A percentile compares a stretch with the other conserved stretches of the same genome.
Evolutionary conservation across 2,329 filamentous ascomycete species (phyloP).

Genomic region (Aspergillus niger): DNA sequence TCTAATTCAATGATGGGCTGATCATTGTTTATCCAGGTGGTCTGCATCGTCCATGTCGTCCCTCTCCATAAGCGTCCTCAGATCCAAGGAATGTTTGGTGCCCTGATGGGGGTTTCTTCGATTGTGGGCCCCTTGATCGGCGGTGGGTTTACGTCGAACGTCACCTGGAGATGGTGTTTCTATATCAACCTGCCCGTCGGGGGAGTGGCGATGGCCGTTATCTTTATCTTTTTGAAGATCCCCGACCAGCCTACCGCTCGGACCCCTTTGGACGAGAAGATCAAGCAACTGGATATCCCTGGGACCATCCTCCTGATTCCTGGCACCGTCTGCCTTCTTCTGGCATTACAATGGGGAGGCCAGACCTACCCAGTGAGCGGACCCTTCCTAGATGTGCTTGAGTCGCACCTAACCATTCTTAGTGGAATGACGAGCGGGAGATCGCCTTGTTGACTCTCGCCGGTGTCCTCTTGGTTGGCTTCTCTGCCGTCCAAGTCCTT

Average conservation of each 20-base stretch:
- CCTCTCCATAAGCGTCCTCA: conserved; percentile 56
- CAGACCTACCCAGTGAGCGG: conserved; percentile 13
- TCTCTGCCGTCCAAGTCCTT: conserved; percentile 48
- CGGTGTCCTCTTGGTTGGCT: conserved; percentile 42
- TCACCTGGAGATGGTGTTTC: conserved; percentile 47
- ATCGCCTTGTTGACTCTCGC: conserved; percentile 26
- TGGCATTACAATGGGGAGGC: conserved; percentile 30
- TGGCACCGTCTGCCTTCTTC: conserved; percentile 24
- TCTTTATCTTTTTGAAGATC: conserved; percentile 49
- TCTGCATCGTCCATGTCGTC: conserved; percentile 33
- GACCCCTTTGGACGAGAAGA: conserved; percentile 38
- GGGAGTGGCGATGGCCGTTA: conserved; percentile 48
- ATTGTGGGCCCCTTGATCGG: conserved; percentile 47
- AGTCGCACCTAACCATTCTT: too few relatives aligned
- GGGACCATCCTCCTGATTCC: conserved; percentile 37
- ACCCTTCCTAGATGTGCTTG: neutral
- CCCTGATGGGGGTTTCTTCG: conserved; percentile 59
- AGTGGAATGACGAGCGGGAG: conserved; percentile 26
- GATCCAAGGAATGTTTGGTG: conserved; percentile 49
- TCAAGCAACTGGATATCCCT: conserved; percentile 43
- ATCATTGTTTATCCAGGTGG: neutral
- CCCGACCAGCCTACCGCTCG: conserved; percentile 3
- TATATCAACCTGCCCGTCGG: conserved; percentile 50
- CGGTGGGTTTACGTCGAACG: conserved; percentile 47
- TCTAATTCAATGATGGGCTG: too few relatives aligned